Base-by-base conservation (phyloP, 768 basidiomycete genomes). In the Galerina marginata region DNA sequence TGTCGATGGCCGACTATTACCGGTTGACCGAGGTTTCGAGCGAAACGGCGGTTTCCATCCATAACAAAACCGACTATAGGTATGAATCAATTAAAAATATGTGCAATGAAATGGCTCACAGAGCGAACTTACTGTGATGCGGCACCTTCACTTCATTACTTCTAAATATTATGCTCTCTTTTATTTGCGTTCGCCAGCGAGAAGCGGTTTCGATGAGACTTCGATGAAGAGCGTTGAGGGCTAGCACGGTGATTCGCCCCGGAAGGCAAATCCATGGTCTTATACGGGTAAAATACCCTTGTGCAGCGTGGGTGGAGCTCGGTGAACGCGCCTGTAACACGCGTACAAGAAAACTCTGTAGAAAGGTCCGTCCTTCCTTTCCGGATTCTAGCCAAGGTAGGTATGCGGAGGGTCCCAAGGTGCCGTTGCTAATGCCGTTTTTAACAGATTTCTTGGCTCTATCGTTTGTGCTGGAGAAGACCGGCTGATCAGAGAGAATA, bases 1-100 rank as follows among this genome's bases (percentile, higher is more conserved):
- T 29, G 53, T 16, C 44, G 53, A 40, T 54, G 53, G 9, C 53
- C 53, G 15, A 26, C 15, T 9, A 54, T 23, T 12, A 54, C 53
- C 2, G 53, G 53, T 20, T 44, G 25, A 1, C 53, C 53, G 1
- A 54, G 25, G 4, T 15, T 54, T 33, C 54, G 26, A 38, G 54
- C 54, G 23, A 36, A 56, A 2, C 54, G 29, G 6, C 54, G 44
- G 11, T 45, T 56, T 10, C 54, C 54, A 33, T 45, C 54, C 54
- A 47, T 56, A 14, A 56, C 54, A 11, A 56, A 46, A 9, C 54
- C 54, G 25, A 56, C 54, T 56, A 16, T 6, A 33, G 3, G 15
- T 4, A 4, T 36, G 20, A 10, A 2, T 12, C 16, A 6, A 14
- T 12, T 6, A 43, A 43, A 16, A 16, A 43, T 6, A 12, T 6